Conservation (phyloP, 371 early-diverging fungal genomes). For the Funneliformis caledonium region DNA sequence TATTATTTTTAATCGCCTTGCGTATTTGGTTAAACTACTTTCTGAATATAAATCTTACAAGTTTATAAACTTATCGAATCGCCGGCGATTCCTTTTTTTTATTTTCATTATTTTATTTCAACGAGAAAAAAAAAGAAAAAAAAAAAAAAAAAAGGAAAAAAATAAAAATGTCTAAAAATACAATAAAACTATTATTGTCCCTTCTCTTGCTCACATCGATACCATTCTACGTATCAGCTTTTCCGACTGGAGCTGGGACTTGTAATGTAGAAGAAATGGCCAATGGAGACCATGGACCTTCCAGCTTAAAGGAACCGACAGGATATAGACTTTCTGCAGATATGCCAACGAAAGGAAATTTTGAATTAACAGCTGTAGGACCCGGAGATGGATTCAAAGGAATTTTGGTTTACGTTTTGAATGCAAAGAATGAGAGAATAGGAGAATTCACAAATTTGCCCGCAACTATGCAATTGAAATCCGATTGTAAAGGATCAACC, state of each 20-base stretch:
- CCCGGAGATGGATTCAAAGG: neutral
- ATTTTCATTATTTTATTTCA: neutral
- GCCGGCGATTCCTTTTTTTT: constrained; percentile 24
- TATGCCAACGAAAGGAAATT: neutral
- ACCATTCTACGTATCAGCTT: constrained; percentile 7
- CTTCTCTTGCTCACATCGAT: neutral
- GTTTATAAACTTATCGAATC: constrained; percentile 7
- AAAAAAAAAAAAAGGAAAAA: neutral
- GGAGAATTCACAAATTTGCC: constrained; percentile 2
- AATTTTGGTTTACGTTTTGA: constrained; percentile 4
- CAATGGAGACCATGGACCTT: constrained; percentile 1
- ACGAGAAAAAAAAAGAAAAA: neutral
- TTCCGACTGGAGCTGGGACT: constrained; percentile 29
- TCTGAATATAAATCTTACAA: too few relatives aligned
- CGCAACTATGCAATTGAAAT: neutral
- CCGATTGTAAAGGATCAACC: neutral
- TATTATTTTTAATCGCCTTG: neutral
- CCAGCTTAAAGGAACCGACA: neutral
- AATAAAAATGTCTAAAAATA: neutral
- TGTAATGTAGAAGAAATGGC: constrained; percentile 20
- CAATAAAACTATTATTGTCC: neutral
- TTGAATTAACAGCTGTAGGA: neutral
- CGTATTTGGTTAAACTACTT: neutral
- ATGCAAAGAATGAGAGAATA: neutral
- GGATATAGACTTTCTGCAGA: neutral